Evolutionary conservation across 352 stramenopile species (phyloP), one percentile per base, ranked within the genome.

Genomic region (Phytophthora podocarpi): DNA sequence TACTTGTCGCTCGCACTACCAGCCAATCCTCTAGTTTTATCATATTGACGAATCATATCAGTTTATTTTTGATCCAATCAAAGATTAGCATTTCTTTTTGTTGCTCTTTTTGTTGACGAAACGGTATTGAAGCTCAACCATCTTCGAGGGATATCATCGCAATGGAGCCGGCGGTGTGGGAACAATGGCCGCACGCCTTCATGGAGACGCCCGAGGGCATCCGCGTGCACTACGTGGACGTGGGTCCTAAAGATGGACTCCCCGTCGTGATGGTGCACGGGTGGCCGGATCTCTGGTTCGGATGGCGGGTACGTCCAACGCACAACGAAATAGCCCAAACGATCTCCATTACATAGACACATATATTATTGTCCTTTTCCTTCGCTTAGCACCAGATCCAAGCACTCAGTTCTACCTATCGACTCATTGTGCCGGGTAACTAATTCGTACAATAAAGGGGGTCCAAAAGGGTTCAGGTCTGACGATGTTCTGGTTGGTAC

Each of bases 211-310:
- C 55, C 10, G 52, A 70, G 13, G 68, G 64, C 5, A 64, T 87
- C 24, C 63, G 49, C 3, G 15, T 92, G 3, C 81, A 89, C 51
- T 92, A 81, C 39, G 72, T 90, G 39, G 75, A 89, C 32, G 80
- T 79, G 1, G 79, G 79, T 16, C 80, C 72, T 24, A 51, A 48
- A 18, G 68, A 90, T 40, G 78, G 34, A 16, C 54, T 85, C 32
- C 70, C 80, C 2, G 59, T 90, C 7, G 73, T 93, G 34, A 65
- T 91, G 55, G 72, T 93, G 39, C 84, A 93, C 50, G 83, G 81
- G 1, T 93, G 79, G 76, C 83, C 83, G 9, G 83, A 93, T 54
- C 63, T 92, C 32, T 92, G 80, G 80, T 90, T 88, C 40, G 79
- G 79, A 8, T 90, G 83, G 80, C 72, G 78, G 8, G 68, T 79